These are phyloP conservation scores for Aspergillus quadricinctus DNA, from an alignment of 2,329 filamentous ascomycete genomes.

Conservation along the genomic window DNA sequence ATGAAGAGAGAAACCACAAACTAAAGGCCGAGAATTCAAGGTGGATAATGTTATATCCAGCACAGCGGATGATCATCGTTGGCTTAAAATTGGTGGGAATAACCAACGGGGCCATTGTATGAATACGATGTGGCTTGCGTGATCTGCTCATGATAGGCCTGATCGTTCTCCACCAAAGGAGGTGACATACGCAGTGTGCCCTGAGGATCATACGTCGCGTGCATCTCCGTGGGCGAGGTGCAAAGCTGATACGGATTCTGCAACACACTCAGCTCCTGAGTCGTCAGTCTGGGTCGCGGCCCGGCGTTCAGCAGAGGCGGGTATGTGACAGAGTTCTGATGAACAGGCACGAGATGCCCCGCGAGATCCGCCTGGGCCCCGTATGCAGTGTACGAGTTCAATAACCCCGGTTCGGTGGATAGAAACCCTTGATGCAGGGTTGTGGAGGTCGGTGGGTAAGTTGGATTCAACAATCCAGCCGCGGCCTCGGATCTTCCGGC, in stretches of 20 bases:
- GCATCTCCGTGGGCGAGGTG: conserved; percentile 22
- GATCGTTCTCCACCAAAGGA: conserved; percentile 13
- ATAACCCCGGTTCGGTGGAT: conserved; percentile 26
- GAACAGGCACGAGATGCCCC: conserved; percentile 19
- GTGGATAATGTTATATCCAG: background rate
- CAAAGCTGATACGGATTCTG: conserved; percentile 21
- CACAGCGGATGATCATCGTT: background rate
- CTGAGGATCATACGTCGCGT: conserved; percentile 17
- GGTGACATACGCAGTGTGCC: conserved; percentile 23
- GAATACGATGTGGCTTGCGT: conserved; percentile 10
- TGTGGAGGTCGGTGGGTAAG: conserved; percentile 15
- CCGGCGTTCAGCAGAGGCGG: conserved; percentile 30
- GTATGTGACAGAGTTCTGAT: conserved; percentile 31
- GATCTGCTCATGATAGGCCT: conserved; percentile 14
- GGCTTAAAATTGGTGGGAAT: conserved; percentile 5
- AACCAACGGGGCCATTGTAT: background rate
- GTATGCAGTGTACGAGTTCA: conserved; percentile 12
- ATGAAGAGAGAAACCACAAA: background rate
- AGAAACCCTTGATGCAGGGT: conserved; percentile 22
- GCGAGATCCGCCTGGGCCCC: conserved; percentile 9
- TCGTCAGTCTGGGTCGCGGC: conserved; percentile 17
- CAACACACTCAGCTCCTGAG: conserved; percentile 16
- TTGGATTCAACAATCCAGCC: conserved; percentile 10
- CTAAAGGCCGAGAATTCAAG: background rate
- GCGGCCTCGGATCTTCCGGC: conserved; percentile 5